A percentile compares a stretch with the other conserved stretches of the same genome.
Evolutionary conservation across 2,329 filamentous ascomycete species (phyloP).

Genomic region (Colletotrichum incanum): DNA sequence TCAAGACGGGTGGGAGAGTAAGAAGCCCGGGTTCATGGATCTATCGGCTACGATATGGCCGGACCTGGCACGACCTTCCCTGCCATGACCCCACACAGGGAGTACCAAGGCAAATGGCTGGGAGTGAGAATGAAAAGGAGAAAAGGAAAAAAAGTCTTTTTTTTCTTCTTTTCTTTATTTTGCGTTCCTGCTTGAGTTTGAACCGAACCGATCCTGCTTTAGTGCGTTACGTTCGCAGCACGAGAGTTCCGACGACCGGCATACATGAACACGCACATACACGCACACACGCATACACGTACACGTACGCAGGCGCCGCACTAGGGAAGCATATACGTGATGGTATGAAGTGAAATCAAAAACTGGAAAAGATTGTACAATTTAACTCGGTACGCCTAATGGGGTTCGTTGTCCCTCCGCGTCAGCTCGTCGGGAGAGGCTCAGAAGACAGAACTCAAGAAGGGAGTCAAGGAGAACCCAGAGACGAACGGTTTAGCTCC

Average conservation of each 20-base stretch:
- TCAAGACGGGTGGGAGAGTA: no score
- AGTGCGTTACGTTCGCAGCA: background rate
- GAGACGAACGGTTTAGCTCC: background rate
- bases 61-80: background rate
- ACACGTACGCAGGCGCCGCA: background rate
- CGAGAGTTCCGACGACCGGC: slow-evolving; percentile 24
- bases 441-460: background rate
- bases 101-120: background rate
- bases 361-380: background rate
- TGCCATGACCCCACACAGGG: background rate
- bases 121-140: background rate
- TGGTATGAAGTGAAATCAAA: no score
- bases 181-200: background rate
- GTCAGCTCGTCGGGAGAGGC: background rate
- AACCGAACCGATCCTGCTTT: background rate
- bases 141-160: background rate
- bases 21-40: slow-evolving; percentile 5
- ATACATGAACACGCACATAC: background rate
- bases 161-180: background rate
- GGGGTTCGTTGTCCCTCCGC: slow-evolving; percentile 6
- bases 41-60: background rate
- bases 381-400: background rate
- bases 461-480: background rate
- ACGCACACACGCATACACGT: background rate
- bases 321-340: background rate